Base-by-base conservation (phyloP, 1,284 basidiomycete species). In the Moniliophthora roreri region DNA sequence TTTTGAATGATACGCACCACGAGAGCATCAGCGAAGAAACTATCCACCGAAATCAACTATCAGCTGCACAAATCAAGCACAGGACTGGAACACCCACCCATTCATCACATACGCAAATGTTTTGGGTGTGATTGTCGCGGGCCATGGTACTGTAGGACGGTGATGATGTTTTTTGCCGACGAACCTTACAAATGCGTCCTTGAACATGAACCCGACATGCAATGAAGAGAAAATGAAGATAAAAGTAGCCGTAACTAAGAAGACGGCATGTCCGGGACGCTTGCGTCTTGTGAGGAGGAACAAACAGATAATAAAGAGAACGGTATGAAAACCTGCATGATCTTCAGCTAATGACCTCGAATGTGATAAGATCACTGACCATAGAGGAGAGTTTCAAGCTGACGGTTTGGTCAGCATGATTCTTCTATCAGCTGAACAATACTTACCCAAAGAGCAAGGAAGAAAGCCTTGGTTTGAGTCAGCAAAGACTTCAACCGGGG, bases 61-160 rank as follows among this genome's bases (percentile, higher is more conserved):
- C 46, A 18, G 15, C 2, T 21, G 15, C 38, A 16, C 20, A 46
- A 21, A 34, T 23, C 8, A 50, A 20, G 8, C n/a, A n/a, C n/a
- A n/a, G n/a, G n/a, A n/a, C n/a, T 23, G 26, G 26, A 37, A 21
- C 28, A 28, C 53, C 51, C 24, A 54, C 53, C 36, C 49, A 42
- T 54, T 54, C 53, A 54, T 54, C 9, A 54, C 26, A 50, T 54
- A 54, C 15, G 53, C 48, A 20, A 54, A 51, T 3, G 48, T 50
- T 24, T 40, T 42, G 6, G 18, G 28, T 34, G 35, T 38, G 15
- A 44, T n/a, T 9, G 24, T 9, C 10, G 41, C 20, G 45, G 24
- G 23, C 53, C 53, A 47, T 36, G 41, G 13, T 45, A 37, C 10
- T 34, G 10, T 8, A 34, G 20, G 10, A 6, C 16, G 15, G 40